Evolutionary conservation across 2,329 filamentous ascomycete genomes (phyloP), one percentile per base, ranked within the genome.

Genomic region (Tolypocladium tundrense): DNA sequence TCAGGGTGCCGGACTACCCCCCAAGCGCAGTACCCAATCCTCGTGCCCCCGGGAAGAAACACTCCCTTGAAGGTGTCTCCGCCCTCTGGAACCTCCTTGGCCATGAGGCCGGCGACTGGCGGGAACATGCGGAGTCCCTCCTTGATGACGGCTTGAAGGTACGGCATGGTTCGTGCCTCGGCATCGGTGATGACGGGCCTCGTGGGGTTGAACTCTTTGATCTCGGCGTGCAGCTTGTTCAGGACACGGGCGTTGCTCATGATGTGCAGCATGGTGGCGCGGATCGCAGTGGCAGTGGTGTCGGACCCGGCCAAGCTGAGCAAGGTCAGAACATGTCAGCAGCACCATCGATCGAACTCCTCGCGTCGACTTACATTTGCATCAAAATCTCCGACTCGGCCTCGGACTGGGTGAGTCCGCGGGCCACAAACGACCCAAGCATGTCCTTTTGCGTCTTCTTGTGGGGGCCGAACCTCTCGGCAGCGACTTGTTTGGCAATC

Each of bases 231-330:
- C 0, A 86, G 69, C 68, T 73, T 76, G 4, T 62, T 58, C 58
- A 78, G 74, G 0, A 81, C 74, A 1, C 70, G 70, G 0, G 78
- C 77, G 31, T 74, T 77, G n/a, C 75, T 79, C 27, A 78, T 74
- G 57, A 85, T 66, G 64, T 80, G 75, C 27, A 84, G 73, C 57
- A 85, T 61, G 1, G 76, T 81, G 42, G 76, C 72, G 2, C 82
- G 77, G 11, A 86, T 75, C 2, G 76, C 76, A 0, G 79, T 81
- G 0, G 83, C 80, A 0, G 81, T 82, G 3, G 80, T 84, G 60
- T 85, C 82, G 0, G 80, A 80, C 4, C 82, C 83, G 5, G 81
- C 82, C 6, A 82, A 71, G 45, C 75, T 75, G 52, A 55, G 16
- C 13, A 13, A 31, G n/a, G 21, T 27, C 19, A 57, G n/a, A 19